Base-by-base conservation (phyloP, 345 rosid genomes). In the Rubroshorea leprosula region DNA sequence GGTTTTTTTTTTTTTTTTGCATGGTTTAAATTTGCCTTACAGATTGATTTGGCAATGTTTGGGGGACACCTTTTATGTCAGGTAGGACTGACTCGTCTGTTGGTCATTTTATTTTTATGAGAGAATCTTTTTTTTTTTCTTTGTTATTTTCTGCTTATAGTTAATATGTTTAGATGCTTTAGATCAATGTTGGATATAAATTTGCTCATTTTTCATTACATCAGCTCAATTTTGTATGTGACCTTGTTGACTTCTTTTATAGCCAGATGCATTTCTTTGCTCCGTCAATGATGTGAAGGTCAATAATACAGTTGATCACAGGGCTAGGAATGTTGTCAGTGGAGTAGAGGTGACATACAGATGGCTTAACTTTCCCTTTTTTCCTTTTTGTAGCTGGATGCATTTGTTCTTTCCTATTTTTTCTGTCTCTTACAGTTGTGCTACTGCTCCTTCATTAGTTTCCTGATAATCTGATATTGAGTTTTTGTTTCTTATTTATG, bases 181-280 rank as follows among this genome's bases (percentile, higher is more conserved):
- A 35, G 12, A 35, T 35, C 41, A 35, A 3, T 35, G 1, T 35
- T 35, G 41, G 41, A 35, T 10, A 1, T 6, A 20, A 22, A n/a
- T 26, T 63, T 49, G 43, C 21, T 44, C 35, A 24, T 27, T 19
- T 41, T 51, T 57, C n/a, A n/a, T n/a, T n/a, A n/a, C n/a, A n/a
- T 2, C 5, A 35, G 41, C 41, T 35, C 9, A 35, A 2, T 35
- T 46, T 60, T 71, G 1, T 57, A 55, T 72, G 57, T 72, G 65
- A 69, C 61, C 62, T 58, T 48, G 45, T 69, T 43, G 49, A 48
- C 51, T 60, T 80, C 63, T 55, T 35, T 35, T 84, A 78, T 82
- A 94, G 99, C 93, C 95, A 81, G 99, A 94, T 85, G 90, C 97
- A 65, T 94, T 94, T 68, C 89, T 94, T 55, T 94, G 96, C 74